These are phyloP conservation scores for Saturnispora halmiae DNA, from an alignment of 805 yeast genomes.

Conservation along the genomic window DNA sequence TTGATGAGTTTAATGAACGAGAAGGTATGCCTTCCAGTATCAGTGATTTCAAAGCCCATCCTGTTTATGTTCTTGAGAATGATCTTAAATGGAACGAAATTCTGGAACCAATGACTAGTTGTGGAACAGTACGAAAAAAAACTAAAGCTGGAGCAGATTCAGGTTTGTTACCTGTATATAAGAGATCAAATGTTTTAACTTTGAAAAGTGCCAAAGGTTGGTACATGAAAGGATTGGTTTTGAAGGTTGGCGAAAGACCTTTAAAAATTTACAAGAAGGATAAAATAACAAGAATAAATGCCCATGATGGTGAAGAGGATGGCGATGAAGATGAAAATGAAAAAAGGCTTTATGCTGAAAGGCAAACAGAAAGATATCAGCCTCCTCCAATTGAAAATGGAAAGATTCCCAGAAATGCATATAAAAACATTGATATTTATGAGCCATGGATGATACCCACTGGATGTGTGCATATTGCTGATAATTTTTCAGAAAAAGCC, in stretches of 20 bases:
- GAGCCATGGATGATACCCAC: slow-evolving; percentile 73
- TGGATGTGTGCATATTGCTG: slow-evolving; percentile 56
- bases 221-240: slow-evolving; percentile 70
- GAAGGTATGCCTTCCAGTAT: slow-evolving; percentile 87
- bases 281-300: slow-evolving; percentile 16
- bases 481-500: slow-evolving; percentile 54
- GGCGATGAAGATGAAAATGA: slow-evolving; percentile 45
- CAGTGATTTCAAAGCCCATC: slow-evolving; percentile 81
- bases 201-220: slow-evolving; percentile 75
- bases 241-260: slow-evolving; percentile 65
- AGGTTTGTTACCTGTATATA: slow-evolving; percentile 49
- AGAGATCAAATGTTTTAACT: slow-evolving; percentile 50
- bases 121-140: slow-evolving; percentile 57
- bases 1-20: slow-evolving; percentile 48
- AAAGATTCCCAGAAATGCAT: slow-evolving; percentile 61
- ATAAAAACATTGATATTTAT: slow-evolving; percentile 78
- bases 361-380: slow-evolving; percentile 61
- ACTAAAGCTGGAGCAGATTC: slow-evolving; percentile 30
- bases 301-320: slow-evolving; percentile 13
- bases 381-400: slow-evolving; percentile 67
- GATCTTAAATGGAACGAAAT: slow-evolving; percentile 69
- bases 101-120: slow-evolving; percentile 53
- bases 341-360: slow-evolving; percentile 59
- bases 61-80: slow-evolving; percentile 69
- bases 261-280: slow-evolving; percentile 33